Base-by-base conservation (phyloP, 768 basidiomycete genomes). In the Tulasnella sp. region DNA sequence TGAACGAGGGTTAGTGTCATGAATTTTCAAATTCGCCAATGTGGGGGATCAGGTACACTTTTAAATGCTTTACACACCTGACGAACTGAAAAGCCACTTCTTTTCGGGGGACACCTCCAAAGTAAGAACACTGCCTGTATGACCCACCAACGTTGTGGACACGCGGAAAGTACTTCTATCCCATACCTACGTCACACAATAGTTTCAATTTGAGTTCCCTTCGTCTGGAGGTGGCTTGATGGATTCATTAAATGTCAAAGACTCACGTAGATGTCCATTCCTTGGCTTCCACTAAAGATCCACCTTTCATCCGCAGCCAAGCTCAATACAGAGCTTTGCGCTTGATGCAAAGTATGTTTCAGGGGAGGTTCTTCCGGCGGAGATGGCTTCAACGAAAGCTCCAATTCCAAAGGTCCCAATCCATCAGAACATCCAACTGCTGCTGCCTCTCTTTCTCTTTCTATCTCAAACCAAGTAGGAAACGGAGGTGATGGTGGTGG, bases 71-170 rank as follows among this genome's bases (percentile, higher is more conserved):
- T 9, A 59, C 73, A 53, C 62, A 85, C 89, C 84, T 40, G 88
- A 90, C 4, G 88, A 81, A 57, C 90, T 93, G 60, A 95, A 85
- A 24, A 95, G 62, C 90, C 90, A 93, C 40, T 74, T 69, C 60
- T 78, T 81, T 48, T 84, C 81, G 48, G 74, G 66, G 5, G 81
- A 83, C 55, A 83, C 75, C 58, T 83, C 81, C 41, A 95, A 68
- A 7, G 81, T 80, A 19, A 95, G 71, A 2, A 95, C 79, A 56
- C 84, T 86, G 5, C 83, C 87, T 0, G 80, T 81, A 62, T 93
- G 91, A 2, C 90, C 91, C 15, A 73, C 68, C 9, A 93, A 71
- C 12, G 76, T 78, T 27, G 74, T 71, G 60, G 78, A 77, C 27
- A 86, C 69, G 3, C 75, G 74, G 54, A 85, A 81, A 0, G 81